Evolutionary conservation across 257 asterid genomes (phyloP).

Genomic region (Cruciata laevipes): DNA sequence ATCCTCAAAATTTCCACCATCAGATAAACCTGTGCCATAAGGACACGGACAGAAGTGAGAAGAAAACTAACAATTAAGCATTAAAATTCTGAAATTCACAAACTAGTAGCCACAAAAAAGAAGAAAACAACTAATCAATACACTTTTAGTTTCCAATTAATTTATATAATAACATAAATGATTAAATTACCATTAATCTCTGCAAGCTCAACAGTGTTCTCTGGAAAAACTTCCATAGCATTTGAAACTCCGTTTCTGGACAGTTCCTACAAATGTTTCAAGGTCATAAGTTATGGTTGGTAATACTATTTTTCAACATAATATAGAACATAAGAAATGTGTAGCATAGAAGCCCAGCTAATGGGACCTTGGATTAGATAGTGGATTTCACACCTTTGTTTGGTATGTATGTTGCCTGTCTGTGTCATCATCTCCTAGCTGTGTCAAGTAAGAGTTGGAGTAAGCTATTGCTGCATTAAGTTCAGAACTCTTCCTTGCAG

Average conservation of each 20-base stretch:
- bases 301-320: background rate
- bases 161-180: background rate
- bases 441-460: slow-evolving; percentile 27
- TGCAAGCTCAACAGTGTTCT: slow-evolving; percentile 28
- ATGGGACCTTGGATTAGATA: background rate
- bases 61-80: background rate
- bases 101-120: background rate
- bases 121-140: background rate
- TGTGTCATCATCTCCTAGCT: slow-evolving; percentile 24
- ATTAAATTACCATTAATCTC: slow-evolving; percentile 33
- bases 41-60: slow-evolving; percentile 10
- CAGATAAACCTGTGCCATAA: slow-evolving; percentile 30
- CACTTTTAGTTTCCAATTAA: background rate
- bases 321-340: background rate
- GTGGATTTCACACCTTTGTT: slow-evolving; percentile 32
- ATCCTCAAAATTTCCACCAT: slow-evolving; percentile 46
- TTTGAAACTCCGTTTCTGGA: slow-evolving; percentile 36
- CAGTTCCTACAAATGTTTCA: slow-evolving; percentile 26
- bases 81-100: background rate
- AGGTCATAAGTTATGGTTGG: slow-evolving; percentile 11
- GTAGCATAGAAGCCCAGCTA: slow-evolving; percentile 2
- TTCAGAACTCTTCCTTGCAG: slow-evolving; percentile 26
- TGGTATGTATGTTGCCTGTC: slow-evolving; percentile 28
- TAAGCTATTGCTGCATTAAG: slow-evolving; percentile 27
- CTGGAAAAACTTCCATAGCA: slow-evolving; percentile 27